A percentile compares a stretch with the other conserved stretches of the same genome.
These are phyloP conservation scores for Papiliotrema flavescens DNA, from an alignment of 1,284 basidiomycete species.

Conservation along the genomic window DNA sequence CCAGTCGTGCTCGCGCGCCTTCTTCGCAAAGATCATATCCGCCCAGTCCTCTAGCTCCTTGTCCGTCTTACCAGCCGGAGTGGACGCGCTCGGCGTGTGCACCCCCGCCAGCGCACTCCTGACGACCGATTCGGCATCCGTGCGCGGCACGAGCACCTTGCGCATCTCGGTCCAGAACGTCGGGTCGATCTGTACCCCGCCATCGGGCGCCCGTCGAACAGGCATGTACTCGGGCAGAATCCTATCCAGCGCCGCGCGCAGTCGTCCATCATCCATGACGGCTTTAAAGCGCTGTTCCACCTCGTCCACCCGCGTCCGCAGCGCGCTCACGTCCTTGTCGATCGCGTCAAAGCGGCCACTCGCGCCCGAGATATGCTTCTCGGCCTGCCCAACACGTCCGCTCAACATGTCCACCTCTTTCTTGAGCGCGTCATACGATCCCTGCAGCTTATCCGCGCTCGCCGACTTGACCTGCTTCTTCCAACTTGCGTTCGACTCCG, in stretches of 20 bases:
- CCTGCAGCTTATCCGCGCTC: conserved; percentile 10
- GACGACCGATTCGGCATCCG: conserved; percentile 34
- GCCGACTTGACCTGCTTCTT: too few relatives aligned
- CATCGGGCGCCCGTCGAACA: conserved; percentile 42
- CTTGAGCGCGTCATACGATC: conserved; percentile 43
- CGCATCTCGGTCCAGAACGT: conserved; percentile 52
- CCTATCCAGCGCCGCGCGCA: conserved; percentile 44
- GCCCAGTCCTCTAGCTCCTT: conserved; percentile 43
- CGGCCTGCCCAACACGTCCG: conserved; percentile 6
- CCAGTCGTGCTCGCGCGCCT: conserved; percentile 29
- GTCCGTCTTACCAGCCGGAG: conserved; percentile 36
- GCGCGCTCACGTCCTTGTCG: conserved; percentile 19
- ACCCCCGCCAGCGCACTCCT: conserved; percentile 13
- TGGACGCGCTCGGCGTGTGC: too few relatives aligned
- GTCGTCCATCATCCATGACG: conserved; percentile 36
- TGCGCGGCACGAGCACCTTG: conserved; percentile 46
- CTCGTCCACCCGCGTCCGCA: conserved; percentile 55
- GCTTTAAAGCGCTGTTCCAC: conserved; percentile 59
- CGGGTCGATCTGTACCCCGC: conserved; percentile 49
- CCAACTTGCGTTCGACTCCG: too few relatives aligned
- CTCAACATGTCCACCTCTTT: conserved; percentile 17
- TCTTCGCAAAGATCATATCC: conserved; percentile 41
- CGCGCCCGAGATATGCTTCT: conserved; percentile 3
- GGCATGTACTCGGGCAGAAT: conserved; percentile 50
- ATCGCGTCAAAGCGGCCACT: conserved; percentile 11